phyloP scores from a whole-genome alignment of 805 yeast genomes.

The Saturnispora gosingensis region DNA sequence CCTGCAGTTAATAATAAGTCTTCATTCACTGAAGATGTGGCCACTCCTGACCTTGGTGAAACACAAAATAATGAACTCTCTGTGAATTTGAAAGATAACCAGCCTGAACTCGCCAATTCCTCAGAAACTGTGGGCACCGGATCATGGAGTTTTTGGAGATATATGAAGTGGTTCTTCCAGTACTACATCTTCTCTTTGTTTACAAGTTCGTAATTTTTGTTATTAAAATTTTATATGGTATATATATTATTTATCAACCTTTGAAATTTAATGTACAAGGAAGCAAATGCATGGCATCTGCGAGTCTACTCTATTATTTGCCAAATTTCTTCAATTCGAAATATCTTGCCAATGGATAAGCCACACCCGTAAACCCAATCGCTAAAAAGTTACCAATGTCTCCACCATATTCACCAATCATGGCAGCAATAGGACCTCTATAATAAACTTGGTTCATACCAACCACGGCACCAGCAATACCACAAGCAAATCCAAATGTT shows the following conservation, averaged over 20 bases:
- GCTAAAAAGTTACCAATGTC: slow-evolving; percentile 78
- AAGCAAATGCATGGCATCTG: not conserved
- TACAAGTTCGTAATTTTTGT: not conserved
- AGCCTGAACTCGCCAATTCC: not conserved
- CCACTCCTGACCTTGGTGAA: not conserved
- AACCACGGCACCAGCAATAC: slow-evolving; percentile 73
- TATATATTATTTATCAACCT: not conserved
- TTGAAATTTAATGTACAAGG: not conserved
- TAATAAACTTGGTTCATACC: slow-evolving; percentile 88
- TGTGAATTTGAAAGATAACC: not conserved
- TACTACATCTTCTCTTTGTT: slow-evolving; percentile 14
- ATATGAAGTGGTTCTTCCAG: slow-evolving; percentile 14
- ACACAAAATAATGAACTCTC: not conserved
- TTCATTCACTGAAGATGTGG: not conserved
- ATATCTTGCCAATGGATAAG: slow-evolving; percentile 59
- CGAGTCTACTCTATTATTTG: slow-evolving; percentile 10
- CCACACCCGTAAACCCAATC: slow-evolving; percentile 57
- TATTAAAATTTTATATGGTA: not conserved
- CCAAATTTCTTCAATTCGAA: slow-evolving; percentile 52
- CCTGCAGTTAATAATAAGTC: not conserved
- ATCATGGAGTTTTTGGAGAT: slow-evolving; percentile 8
- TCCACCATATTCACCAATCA: slow-evolving; percentile 60
- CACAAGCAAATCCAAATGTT: slow-evolving; percentile 50
- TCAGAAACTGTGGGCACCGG: not conserved
- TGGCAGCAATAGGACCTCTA: slow-evolving; percentile 62